Evolutionary conservation across 352 stramenopile genomes (phyloP).

Genomic region (Globisporangium perplexum): DNA sequence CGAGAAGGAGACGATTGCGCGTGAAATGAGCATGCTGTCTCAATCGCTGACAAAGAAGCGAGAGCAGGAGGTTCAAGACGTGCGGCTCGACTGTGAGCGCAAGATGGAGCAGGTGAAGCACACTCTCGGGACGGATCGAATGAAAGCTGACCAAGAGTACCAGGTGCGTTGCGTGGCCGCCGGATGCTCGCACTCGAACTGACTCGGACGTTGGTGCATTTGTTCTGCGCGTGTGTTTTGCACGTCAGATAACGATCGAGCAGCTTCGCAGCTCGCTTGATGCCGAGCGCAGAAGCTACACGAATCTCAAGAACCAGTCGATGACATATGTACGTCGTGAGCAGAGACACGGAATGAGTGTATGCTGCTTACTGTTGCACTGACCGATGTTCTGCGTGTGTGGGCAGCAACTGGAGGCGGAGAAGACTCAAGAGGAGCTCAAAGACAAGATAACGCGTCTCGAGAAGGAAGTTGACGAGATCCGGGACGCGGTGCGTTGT

Average conservation of each 20-base stretch:
- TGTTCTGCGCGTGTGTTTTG: not conserved
- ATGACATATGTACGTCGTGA: conserved; percentile 24
- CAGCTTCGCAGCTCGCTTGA: conserved; percentile 35
- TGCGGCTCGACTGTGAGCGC: conserved; percentile 43
- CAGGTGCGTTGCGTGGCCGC: conserved; percentile 19
- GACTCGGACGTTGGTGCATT: not conserved
- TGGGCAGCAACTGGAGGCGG: conserved; percentile 26
- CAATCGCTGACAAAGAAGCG: conserved; percentile 47
- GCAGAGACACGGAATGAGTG: too few species aligned
- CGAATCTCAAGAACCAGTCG: conserved; percentile 30
- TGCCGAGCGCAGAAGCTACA: conserved; percentile 25
- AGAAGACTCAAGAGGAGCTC: conserved; percentile 40
- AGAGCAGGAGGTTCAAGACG: conserved; percentile 45
- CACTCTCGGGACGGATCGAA: conserved; percentile 30
- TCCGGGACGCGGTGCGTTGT: conserved; percentile 42
- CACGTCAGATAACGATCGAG: conserved; percentile 23
- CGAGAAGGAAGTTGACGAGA: conserved; percentile 55
- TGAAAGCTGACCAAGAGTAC: conserved; percentile 51
- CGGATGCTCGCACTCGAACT: not conserved
- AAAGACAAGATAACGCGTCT: conserved; percentile 54
- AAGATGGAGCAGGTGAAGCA: conserved; percentile 56
- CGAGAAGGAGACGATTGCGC: conserved; percentile 59
- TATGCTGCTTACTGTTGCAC: conserved; percentile 5
- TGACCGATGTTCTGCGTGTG: conserved; percentile 22
- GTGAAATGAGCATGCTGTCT: conserved; percentile 50